Evolutionary conservation across 2,329 filamentous ascomycete species (phyloP), one percentile per base, ranked within the genome.

Genomic region (Cytospora mali): DNA sequence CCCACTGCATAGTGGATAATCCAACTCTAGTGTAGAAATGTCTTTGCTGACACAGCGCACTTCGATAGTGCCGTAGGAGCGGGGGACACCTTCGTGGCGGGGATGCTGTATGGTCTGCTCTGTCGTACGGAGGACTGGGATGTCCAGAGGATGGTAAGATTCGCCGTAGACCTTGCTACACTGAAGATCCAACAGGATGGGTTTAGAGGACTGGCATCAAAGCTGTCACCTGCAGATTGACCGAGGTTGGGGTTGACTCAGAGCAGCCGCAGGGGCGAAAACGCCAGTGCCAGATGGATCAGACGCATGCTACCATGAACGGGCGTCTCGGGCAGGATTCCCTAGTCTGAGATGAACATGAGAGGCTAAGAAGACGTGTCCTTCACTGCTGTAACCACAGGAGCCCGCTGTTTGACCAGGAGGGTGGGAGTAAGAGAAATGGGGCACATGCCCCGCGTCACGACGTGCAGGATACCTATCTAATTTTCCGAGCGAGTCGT

Each of bases 71-170:
- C 88, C 6, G 83, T 92, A 65, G 90, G 89, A 60, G 89, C 89
- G 50, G 90, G 90, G 67, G 90, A 92, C 71, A 91, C 89, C 0
- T 92, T 92, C 70, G 84, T 89, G 66, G 89, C 89, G 35, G 89
- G 88, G 64, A 85, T 90, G 73, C 75, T 92, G 55, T 91, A 87
- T 74, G 81, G 79, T 39, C 73, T 90, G 65, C 74, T 82, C 62
- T 83, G 79, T 70, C 80, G 80, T 66, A 68, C 70, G 50, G 69
- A 74, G 10, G 75, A 81, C 66, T 88, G 84, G 84, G 72, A 75
- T 68, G 69, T 80, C 53, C 68, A 74, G 56, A 71, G 74, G 62
- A 84, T 80, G 68, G 72, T 90, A 64, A 73, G 70, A 33, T 89
- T 90, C 74, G 63, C n/a, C 53, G 89, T 88, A 67, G 79, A 82